These are phyloP conservation scores for Mycena rosella DNA, from an alignment of 768 basidiomycete genomes.

Conservation along the genomic window DNA sequence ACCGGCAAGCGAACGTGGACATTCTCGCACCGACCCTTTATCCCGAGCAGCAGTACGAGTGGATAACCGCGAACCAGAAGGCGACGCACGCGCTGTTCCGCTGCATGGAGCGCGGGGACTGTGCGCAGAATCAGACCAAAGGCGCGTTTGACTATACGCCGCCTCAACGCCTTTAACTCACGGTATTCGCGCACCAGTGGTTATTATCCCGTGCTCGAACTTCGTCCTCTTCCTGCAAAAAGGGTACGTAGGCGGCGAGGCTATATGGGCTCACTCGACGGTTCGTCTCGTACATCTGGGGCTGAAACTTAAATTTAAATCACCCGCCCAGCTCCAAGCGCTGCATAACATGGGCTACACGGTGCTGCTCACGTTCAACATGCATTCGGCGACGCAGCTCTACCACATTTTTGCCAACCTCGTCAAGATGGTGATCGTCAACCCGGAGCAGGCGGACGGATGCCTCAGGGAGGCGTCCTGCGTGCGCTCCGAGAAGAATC, in stretches of 20 bases:
- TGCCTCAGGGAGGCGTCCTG: conserved; percentile 35
- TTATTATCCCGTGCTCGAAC: conserved; percentile 44
- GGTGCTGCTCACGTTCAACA: conserved; percentile 8
- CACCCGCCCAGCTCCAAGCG: conserved; percentile 31
- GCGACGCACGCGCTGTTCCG: conserved; percentile 5
- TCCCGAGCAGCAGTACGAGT: not conserved
- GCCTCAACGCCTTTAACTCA: not conserved
- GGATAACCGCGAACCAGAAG: conserved; percentile 21
- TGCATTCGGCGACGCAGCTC: conserved; percentile 42
- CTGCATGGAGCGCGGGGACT: conserved; percentile 45
- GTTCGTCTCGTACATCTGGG: conserved; percentile 29
- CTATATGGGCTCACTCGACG: conserved; percentile 47
- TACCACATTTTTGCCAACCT: conserved; percentile 50
- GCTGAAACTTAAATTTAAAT: not conserved
- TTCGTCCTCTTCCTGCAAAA: conserved; percentile 42
- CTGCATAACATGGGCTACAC: conserved; percentile 44
- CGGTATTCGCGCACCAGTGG: conserved; percentile 33
- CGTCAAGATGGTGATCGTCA: conserved; percentile 43
- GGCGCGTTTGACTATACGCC: conserved; percentile 1
- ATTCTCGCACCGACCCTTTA: conserved; percentile 18
- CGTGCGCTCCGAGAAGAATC: conserved; percentile 44
- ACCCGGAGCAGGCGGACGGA: not conserved
- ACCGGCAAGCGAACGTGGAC: not conserved
- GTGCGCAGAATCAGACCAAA: conserved; percentile 50
- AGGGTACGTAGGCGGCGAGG: conserved; percentile 46